These are phyloP conservation scores for Russula earlei DNA, from an alignment of 768 basidiomycete genomes.

Conservation along the genomic window DNA sequence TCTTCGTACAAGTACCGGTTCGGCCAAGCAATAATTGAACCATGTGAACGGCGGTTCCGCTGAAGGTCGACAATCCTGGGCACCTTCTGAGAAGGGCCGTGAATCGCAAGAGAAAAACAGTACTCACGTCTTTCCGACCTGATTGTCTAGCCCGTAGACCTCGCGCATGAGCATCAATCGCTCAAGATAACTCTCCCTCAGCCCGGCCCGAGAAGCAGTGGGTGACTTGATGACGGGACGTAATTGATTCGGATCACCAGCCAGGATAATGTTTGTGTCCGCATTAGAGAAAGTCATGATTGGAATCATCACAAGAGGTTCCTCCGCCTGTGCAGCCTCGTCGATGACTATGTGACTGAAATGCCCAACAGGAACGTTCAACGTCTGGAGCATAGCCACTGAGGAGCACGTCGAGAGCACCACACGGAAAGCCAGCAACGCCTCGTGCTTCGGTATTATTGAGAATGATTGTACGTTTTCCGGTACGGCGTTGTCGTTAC, in stretches of 20 bases:
- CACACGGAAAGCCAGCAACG: slow-evolving; percentile 36
- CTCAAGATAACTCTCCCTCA: slow-evolving; percentile 29
- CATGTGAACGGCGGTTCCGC: slow-evolving; percentile 17
- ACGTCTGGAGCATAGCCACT: slow-evolving; percentile 36
- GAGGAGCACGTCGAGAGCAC: slow-evolving; percentile 52
- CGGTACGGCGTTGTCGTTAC: slow-evolving; percentile 29
- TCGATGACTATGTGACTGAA: slow-evolving; percentile 56
- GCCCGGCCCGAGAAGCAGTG: slow-evolving; percentile 23
- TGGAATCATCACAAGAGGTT: slow-evolving; percentile 44
- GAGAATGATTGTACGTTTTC: slow-evolving; percentile 30
- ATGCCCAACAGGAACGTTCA: slow-evolving; percentile 44
- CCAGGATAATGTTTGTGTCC: slow-evolving; percentile 30
- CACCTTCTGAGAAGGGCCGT: slow-evolving; percentile 1
- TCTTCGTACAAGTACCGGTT: slow-evolving; percentile 37
- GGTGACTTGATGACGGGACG: slow-evolving; percentile 29
- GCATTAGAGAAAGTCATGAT: slow-evolving; percentile 27
- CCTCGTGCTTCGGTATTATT: slow-evolving; percentile 27
- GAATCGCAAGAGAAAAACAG: background rate
- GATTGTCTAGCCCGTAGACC: slow-evolving; percentile 24
- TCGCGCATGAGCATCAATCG: slow-evolving; percentile 27
- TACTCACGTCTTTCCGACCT: slow-evolving; percentile 28
- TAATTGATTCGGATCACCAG: slow-evolving; percentile 32
- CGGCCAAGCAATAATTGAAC: slow-evolving; percentile 44
- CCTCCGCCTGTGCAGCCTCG: slow-evolving; percentile 55
- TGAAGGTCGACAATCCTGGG: slow-evolving; percentile 16